Percentiles rank a stretch among this genome's conserved stretches.
These are phyloP conservation scores for Nakazawaea siamensis DNA, from an alignment of 805 yeast species.

Conservation along the genomic window DNA sequence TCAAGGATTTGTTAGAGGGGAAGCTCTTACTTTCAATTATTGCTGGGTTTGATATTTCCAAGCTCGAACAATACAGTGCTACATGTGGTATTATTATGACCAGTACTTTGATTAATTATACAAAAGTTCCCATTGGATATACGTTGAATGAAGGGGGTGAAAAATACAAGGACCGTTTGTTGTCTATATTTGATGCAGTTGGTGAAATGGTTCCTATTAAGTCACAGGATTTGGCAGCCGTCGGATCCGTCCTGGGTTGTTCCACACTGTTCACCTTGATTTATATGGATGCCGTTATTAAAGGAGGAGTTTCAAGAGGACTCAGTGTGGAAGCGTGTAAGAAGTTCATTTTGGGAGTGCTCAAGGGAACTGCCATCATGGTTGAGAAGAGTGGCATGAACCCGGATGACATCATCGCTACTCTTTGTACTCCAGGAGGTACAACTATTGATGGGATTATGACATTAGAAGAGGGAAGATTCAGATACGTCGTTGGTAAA, in stretches of 20 bases:
- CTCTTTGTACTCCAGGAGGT: slow-evolving; percentile 8
- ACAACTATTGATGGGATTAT: slow-evolving; percentile 8
- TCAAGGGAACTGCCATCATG: slow-evolving; percentile 7
- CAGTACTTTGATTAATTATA: slow-evolving; percentile 4
- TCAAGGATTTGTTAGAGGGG: neutral
- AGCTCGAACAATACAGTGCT: neutral
- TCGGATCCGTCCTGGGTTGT: slow-evolving; percentile 7
- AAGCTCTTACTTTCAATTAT: slow-evolving; percentile 4
- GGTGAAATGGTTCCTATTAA: slow-evolving; percentile 4
- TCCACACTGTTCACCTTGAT: slow-evolving; percentile 4
- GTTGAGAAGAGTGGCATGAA: slow-evolving; percentile 1
- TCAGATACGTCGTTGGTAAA: slow-evolving; percentile 2
- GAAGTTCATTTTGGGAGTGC: slow-evolving; percentile 5
- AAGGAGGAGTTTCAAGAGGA: slow-evolving; percentile 9
- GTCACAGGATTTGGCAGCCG: neutral
- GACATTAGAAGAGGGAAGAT: slow-evolving; percentile 3
- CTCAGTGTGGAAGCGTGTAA: slow-evolving; percentile 3
- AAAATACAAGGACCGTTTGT: neutral
- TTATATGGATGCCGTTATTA: slow-evolving; percentile 5
- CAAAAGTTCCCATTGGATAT: slow-evolving; percentile 4
- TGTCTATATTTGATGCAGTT: neutral
- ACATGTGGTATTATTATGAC: slow-evolving; percentile 3
- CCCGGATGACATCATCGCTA: slow-evolving; percentile 1
- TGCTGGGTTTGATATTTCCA: slow-evolving; percentile 4
- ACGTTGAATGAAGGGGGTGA: neutral